These are phyloP conservation scores for Agaricus blazei DNA, from an alignment of 768 basidiomycete genomes.

Conservation along the genomic window DNA sequence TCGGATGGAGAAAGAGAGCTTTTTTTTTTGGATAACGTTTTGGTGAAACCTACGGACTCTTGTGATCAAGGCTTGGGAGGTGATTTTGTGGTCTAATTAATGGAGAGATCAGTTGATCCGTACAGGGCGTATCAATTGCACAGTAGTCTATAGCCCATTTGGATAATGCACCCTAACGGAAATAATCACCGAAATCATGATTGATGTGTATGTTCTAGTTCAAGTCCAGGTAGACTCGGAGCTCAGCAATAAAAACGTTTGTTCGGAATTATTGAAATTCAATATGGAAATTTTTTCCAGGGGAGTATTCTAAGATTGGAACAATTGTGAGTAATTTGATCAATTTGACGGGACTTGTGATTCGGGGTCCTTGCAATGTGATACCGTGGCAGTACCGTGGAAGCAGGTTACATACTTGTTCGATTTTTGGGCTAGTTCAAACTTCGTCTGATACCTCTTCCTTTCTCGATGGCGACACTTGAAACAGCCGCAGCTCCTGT, in stretches of 20 bases:
- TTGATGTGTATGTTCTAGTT: neutral
- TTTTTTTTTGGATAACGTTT: neutral
- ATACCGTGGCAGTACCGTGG: too few species aligned
- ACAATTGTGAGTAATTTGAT: too few species aligned
- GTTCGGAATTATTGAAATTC: too few species aligned
- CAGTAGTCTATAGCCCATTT: neutral
- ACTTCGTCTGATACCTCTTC: neutral
- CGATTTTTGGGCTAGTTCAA: neutral
- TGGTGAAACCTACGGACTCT: neutral
- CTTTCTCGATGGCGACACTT: neutral
- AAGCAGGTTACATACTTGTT: neutral
- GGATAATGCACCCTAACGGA: neutral
- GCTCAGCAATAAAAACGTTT: too few species aligned
- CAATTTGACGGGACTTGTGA: too few species aligned
- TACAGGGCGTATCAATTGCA: neutral
- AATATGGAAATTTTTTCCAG: too few species aligned
- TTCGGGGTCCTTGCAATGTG: too few species aligned
- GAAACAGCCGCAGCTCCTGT: neutral
- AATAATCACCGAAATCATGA: neutral
- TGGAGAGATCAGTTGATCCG: conserved; percentile 4
- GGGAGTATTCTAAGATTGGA: too few species aligned
- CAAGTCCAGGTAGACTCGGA: too few species aligned
- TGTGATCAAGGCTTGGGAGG: neutral
- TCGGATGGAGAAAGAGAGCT: neutral
- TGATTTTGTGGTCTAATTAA: neutral